Base-by-base conservation (phyloP, 164 flowering plant genomes). In the Annona cherimola region DNA sequence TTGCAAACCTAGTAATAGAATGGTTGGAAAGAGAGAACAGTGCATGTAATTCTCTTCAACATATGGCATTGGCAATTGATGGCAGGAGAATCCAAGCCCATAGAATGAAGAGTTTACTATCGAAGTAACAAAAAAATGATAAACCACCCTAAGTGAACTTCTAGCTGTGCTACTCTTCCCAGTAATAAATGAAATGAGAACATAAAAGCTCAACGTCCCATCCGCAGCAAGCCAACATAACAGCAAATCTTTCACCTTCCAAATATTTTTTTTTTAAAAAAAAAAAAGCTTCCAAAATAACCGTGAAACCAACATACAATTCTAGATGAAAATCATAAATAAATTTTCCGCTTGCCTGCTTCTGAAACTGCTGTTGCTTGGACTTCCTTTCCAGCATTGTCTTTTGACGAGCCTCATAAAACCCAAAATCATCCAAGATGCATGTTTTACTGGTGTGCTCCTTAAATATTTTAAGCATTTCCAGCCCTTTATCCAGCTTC, bases 371-470 rank as follows among this genome's bases (percentile, higher is more conserved):
- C 77, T 76, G 87, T 57, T 85, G 89, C 82, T 86, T 94, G 4
- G 88, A 88, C 75, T 90, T 88, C 68, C 86, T 92, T 74, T 91
- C 96, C 69, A 83, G 90, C 61, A 91, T 84, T 50, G 85, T 78
- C 76, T 83, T 90, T 80, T 94, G 89, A 4, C 98, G 87, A 7
- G 71, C 79, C 81, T 91, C 98, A 62, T 94, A 94, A 63, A 91
- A 94, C 40, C 71, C 89, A 83, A 94, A 91, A 79, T 94, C 98
- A 79, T 94, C 96, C 67, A 94, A 70, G 45, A 94, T 84, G 76
- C 88, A 84, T 9, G 92, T 85, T 80, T 83, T 86, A 78, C 86
- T 83, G 40, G 76, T 42, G 78, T 91, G 83, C 2, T 86, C 88
- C 82, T 94, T 90, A 79, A 91, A 94, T 45, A 94, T 84, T 81